Evolutionary conservation across 2,329 filamentous ascomycete genomes (phyloP).

Genomic region (Aspergillus candidus): DNA sequence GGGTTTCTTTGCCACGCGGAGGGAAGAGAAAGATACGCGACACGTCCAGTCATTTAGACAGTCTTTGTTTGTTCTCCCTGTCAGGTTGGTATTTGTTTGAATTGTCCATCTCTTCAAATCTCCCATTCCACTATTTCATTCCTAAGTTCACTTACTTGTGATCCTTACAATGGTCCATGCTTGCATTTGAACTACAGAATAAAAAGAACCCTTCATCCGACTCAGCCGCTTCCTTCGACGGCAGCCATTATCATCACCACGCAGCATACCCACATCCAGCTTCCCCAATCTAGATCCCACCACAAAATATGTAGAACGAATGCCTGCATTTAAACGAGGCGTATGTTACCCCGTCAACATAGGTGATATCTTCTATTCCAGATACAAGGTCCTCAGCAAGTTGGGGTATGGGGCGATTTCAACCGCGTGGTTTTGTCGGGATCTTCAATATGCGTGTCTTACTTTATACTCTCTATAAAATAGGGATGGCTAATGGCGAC

Average conservation of each 20-base stretch:
- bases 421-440: not conserved
- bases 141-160: not conserved
- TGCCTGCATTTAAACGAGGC: no score
- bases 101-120: not conserved
- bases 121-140: not conserved
- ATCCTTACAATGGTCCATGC: no score
- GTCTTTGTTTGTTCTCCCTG: not conserved
- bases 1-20: no score
- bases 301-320: no score
- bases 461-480: no score
- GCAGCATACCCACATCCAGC: not conserved
- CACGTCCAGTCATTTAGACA: no score
- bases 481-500: no score
- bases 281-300: not conserved
- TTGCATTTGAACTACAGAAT: no score
- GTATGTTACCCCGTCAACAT: not conserved
- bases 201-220: no score
- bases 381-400: not conserved
- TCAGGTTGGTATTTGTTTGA: not conserved
- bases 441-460: not conserved
- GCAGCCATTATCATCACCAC: no score
- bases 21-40: no score
- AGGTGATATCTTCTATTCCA: slow-evolving; percentile 1
- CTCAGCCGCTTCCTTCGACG: no score
- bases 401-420: not conserved